phyloP scores from a whole-genome alignment of 2,329 filamentous ascomycete species.

The Arthrobotrys pseudoclavata region DNA sequence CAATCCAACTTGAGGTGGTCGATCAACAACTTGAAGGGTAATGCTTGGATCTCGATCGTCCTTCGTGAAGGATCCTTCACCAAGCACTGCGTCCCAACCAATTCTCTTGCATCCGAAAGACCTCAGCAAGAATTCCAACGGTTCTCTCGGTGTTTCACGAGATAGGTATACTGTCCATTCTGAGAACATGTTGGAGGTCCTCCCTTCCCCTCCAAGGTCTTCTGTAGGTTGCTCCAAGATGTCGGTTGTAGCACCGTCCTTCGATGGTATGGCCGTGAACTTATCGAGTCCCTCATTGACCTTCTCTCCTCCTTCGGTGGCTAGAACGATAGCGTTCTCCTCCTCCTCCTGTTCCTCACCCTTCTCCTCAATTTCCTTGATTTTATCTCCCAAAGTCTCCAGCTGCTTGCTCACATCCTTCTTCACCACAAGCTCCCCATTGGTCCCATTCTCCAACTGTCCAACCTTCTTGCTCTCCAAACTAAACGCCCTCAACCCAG shows the following conservation, averaged over 20 bases:
- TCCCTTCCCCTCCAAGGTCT: constrained; percentile 65
- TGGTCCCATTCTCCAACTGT: constrained; percentile 37
- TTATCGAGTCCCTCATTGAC: constrained; percentile 79
- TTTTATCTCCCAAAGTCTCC: constrained; percentile 62
- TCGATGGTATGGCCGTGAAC: constrained; percentile 76
- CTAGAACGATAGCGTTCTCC: constrained; percentile 6
- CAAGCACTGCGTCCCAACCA: constrained; percentile 91
- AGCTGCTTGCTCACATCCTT: constrained; percentile 62
- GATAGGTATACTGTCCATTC: constrained; percentile 89
- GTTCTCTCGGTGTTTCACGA: constrained; percentile 89
- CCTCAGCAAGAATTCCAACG: constrained; percentile 91
- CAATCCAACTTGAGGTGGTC: constrained; percentile 77
- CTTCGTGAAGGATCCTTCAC: constrained; percentile 91
- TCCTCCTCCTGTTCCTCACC: constrained; percentile 30
- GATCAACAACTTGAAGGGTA: constrained; percentile 95
- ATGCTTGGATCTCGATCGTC: constrained; percentile 89
- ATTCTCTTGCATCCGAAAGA: constrained; percentile 96
- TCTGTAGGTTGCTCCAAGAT: constrained; percentile 81
- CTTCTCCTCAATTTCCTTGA: constrained; percentile 59
- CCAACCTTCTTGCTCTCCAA: constrained; percentile 78
- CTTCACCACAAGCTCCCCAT: constrained; percentile 15
- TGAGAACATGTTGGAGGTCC: constrained; percentile 65
- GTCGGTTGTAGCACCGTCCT: constrained; percentile 83
- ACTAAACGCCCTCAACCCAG: constrained; percentile 90
- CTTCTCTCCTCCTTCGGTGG: constrained; percentile 46